phyloP scores from a whole-genome alignment of 495 filamentous ascomycete genomes.

The Talaromyces thailandensis region DNA sequence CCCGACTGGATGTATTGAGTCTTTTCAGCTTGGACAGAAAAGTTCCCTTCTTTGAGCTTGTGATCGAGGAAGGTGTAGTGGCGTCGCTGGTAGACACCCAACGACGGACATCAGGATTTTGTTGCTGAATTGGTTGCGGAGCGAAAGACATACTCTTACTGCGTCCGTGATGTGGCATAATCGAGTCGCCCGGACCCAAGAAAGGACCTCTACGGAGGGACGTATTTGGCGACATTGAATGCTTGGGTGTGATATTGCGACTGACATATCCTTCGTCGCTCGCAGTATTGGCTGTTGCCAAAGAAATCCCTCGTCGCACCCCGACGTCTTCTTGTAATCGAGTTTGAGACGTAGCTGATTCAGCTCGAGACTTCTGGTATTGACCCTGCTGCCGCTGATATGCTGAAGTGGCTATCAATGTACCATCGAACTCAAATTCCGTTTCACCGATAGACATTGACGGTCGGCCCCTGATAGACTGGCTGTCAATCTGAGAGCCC shows the following conservation, averaged over 20 bases:
- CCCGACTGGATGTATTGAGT: constrained; percentile 14
- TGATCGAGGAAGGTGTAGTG: constrained; percentile 6
- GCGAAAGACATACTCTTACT: constrained; percentile 18
- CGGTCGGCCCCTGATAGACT: constrained; percentile 21
- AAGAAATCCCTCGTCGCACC: background rate
- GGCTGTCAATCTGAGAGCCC: constrained; percentile 16
- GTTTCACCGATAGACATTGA: constrained; percentile 21
- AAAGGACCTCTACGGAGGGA: constrained; percentile 10
- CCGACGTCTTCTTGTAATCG: background rate
- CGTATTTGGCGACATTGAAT: constrained; percentile 12
- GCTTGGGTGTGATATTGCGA: constrained; percentile 9
- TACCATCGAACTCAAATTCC: constrained; percentile 26
- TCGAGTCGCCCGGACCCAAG: constrained; percentile 6
- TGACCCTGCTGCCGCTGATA: constrained; percentile 15
- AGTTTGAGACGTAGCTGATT: background rate
- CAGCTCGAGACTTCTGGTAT: background rate
- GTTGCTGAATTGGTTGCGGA: constrained; percentile 8
- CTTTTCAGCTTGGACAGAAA: constrained; percentile 18
- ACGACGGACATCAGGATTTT: constrained; percentile 11
- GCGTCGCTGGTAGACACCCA: constrained; percentile 14
- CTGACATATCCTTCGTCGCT: constrained; percentile 20
- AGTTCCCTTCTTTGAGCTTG: constrained; percentile 13
- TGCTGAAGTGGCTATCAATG: constrained; percentile 17
- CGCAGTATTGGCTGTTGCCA: background rate
- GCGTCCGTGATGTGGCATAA: constrained; percentile 12